phyloP scores from a whole-genome alignment of 2,329 filamentous ascomycete species.

The Macrophomina tecta region DNA sequence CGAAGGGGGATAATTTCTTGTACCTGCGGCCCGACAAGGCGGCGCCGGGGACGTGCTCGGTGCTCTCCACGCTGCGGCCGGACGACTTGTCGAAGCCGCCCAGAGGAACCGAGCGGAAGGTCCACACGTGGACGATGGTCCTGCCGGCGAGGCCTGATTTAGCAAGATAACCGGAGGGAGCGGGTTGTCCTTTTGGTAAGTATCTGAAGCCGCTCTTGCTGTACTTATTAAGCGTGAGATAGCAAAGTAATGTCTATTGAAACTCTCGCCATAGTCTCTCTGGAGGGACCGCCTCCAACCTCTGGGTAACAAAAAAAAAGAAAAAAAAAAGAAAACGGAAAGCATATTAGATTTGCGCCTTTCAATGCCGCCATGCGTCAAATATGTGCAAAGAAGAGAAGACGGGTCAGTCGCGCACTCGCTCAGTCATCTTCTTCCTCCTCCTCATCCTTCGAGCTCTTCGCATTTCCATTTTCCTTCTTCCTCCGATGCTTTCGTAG shows the following conservation, averaged over 20 bases:
- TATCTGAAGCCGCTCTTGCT: too few relatives aligned
- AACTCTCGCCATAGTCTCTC: too few relatives aligned
- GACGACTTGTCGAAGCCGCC: not conserved
- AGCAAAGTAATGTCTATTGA: too few relatives aligned
- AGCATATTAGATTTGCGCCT: too few relatives aligned
- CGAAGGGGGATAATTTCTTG: conserved; percentile 6
- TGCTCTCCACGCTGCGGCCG: not conserved
- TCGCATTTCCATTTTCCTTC: conserved; percentile 37
- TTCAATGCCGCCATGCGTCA: too few relatives aligned
- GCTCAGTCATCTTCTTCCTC: conserved; percentile 10
- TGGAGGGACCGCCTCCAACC: too few relatives aligned
- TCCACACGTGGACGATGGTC: conserved; percentile 4
- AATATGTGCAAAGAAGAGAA: too few relatives aligned
- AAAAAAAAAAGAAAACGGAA: too few relatives aligned
- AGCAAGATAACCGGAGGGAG: not conserved
- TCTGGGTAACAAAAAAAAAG: too few relatives aligned
- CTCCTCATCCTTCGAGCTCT: not conserved
- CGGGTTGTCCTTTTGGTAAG: too few relatives aligned
- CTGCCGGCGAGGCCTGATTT: not conserved
- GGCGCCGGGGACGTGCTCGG: conserved; percentile 1
- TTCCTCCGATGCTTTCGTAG: conserved; percentile 56
- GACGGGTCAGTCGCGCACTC: too few relatives aligned
- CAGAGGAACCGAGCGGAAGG: not conserved
- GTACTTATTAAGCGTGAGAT: too few relatives aligned
- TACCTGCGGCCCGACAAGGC: not conserved